phyloP scores from a whole-genome alignment of 805 yeast genomes.

The Babjeviella inositovora region DNA sequence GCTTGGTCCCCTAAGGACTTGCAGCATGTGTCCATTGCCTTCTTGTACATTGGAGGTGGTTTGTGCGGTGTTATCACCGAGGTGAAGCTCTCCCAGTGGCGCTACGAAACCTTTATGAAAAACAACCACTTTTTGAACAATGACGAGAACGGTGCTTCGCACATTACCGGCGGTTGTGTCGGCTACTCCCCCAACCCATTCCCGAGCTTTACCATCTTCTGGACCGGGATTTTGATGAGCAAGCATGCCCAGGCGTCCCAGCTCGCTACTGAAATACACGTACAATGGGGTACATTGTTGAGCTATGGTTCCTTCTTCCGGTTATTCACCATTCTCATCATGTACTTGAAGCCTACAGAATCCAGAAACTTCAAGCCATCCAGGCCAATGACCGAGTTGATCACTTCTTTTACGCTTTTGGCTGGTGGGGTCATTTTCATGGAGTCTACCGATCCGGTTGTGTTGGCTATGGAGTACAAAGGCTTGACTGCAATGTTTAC shows the following conservation, averaged over 20 bases:
- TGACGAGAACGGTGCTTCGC: slow-evolving; percentile 4
- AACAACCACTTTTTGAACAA: background rate
- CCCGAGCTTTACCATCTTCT: slow-evolving; percentile 83
- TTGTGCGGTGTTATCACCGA: slow-evolving; percentile 81
- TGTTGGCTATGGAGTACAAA: slow-evolving; percentile 66
- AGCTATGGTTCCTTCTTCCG: slow-evolving; percentile 75
- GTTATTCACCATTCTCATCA: slow-evolving; percentile 37
- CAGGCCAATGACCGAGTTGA: slow-evolving; percentile 76
- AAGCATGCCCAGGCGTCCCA: slow-evolving; percentile 78
- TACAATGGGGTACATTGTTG: slow-evolving; percentile 84
- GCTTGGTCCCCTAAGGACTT: slow-evolving; percentile 81
- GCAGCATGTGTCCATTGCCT: slow-evolving; percentile 84
- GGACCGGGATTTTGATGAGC: slow-evolving; percentile 96
- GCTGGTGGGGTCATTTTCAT: slow-evolving; percentile 87
- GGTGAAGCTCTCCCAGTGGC: slow-evolving; percentile 44
- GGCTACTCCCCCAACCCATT: slow-evolving; percentile 89
- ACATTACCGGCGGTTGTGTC: slow-evolving; percentile 24
- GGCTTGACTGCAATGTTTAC: slow-evolving; percentile 86
- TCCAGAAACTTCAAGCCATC: slow-evolving; percentile 24
- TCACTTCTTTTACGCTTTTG: slow-evolving; percentile 63
- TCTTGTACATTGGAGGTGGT: slow-evolving; percentile 85
- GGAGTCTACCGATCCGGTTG: slow-evolving; percentile 80
- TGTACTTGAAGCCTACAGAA: slow-evolving; percentile 20
- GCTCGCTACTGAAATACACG: slow-evolving; percentile 66
- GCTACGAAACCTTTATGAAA: slow-evolving; percentile 21